Conservation (phyloP, 2,329 filamentous ascomycete genomes). For the Elsinoe necatrix region DNA sequence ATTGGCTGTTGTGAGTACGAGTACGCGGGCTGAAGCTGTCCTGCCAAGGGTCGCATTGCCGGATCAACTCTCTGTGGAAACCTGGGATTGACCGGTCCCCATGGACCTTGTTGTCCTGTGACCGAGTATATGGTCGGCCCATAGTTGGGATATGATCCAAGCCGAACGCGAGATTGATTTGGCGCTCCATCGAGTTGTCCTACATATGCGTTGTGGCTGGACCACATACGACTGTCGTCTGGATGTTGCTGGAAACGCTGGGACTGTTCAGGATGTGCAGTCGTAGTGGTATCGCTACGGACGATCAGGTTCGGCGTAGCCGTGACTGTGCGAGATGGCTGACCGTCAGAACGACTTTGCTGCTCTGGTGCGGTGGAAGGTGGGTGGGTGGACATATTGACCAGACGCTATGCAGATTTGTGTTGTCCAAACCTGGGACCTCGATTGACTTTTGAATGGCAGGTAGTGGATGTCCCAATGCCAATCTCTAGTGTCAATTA, state of each 20-base stretch:
- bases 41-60: not conserved
- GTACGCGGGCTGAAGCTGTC: not conserved
- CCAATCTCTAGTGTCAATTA: not conserved
- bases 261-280: not conserved
- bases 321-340: not conserved
- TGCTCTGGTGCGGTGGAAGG: not conserved
- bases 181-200: not conserved
- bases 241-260: not conserved
- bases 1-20: not conserved
- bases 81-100: not conserved
- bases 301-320: constrained; percentile 9
- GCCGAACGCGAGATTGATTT: not conserved
- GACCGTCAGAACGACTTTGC: not conserved
- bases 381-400: not conserved
- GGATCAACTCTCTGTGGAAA: not conserved
- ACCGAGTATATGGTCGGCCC: not conserved
- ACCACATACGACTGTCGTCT: not conserved
- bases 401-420: not conserved
- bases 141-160: not conserved
- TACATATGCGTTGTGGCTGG: not conserved
- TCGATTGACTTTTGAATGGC: not conserved
- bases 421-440: not conserved
- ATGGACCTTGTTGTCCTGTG: not conserved
- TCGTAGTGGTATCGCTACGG: not conserved
- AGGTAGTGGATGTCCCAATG: not conserved